Percentiles rank a stretch among this genome's conserved stretches.
phyloP scores from a whole-genome alignment of 352 stramenopile genomes.

The Phytophthora hybrid region DNA sequence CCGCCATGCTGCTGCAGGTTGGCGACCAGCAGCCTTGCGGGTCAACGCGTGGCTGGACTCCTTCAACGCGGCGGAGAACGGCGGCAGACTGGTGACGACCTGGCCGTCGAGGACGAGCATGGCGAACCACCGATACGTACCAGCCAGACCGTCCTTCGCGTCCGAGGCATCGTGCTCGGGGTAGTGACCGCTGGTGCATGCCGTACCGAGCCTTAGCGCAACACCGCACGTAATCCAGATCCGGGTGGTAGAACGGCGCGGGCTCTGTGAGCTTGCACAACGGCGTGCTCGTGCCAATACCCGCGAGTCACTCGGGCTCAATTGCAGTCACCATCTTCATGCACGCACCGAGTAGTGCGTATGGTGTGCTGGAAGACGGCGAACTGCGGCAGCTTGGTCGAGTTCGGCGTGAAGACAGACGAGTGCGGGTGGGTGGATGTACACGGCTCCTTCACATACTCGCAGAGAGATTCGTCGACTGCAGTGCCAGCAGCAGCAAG shows the following conservation, averaged over 20 bases:
- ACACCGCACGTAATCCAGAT: constrained; percentile 75
- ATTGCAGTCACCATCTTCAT: constrained; percentile 98
- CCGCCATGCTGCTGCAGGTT: constrained; percentile 61
- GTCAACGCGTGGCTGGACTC: constrained; percentile 94
- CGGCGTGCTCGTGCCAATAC: constrained; percentile 77
- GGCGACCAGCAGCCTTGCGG: constrained; percentile 73
- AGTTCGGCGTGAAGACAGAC: constrained; percentile 78
- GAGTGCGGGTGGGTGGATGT: constrained; percentile 90
- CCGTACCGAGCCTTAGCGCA: constrained; percentile 82
- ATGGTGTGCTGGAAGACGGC: constrained; percentile 85
- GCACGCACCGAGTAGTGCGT: constrained; percentile 84
- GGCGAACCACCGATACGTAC: constrained; percentile 84
- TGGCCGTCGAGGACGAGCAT: constrained; percentile 84
- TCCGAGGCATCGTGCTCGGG: constrained; percentile 42
- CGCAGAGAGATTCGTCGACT: constrained; percentile 91
- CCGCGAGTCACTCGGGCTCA: constrained; percentile 96
- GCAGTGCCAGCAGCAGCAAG: constrained; percentile 84
- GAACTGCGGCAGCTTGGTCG: constrained; percentile 69
- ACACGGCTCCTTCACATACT: constrained; percentile 88
- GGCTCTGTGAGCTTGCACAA: constrained; percentile 75
- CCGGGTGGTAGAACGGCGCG: constrained; percentile 63
- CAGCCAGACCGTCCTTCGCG: constrained; percentile 50
- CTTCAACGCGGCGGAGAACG: constrained; percentile 83
- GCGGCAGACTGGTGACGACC: constrained; percentile 71
- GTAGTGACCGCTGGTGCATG: constrained; percentile 71